phyloP scores from a whole-genome alignment of 1,139 yeast genomes.

The Blastobotrys buckinghamii region DNA sequence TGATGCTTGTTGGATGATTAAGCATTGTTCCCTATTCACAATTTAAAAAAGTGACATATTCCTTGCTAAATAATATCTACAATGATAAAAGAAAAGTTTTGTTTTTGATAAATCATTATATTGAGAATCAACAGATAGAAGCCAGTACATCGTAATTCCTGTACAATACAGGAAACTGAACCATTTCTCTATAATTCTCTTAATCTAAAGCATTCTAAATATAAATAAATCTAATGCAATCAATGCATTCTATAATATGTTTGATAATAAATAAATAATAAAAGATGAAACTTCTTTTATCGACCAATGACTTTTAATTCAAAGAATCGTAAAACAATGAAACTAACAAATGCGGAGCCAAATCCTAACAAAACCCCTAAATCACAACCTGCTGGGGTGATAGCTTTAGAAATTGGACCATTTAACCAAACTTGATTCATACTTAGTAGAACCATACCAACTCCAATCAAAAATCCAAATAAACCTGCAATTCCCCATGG shows the following conservation, averaged over 20 bases:
- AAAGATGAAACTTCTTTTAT: slow-evolving; percentile 5
- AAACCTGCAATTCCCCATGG: slow-evolving; percentile 78
- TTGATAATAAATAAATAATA: background rate
- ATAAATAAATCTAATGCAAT: no score
- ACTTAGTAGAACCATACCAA: slow-evolving; percentile 78
- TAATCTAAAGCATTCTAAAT: background rate
- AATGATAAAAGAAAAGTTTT: no score
- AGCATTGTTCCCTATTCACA: no score
- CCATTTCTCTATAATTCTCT: background rate
- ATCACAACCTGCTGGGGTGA: slow-evolving; percentile 85
- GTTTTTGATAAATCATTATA: no score
- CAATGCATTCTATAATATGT: no score
- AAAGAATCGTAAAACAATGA: slow-evolving; percentile 54
- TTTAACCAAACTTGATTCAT: slow-evolving; percentile 81
- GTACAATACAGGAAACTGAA: background rate
- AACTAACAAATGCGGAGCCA: slow-evolving; percentile 63
- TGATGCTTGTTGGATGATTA: no score
- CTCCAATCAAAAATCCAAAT: slow-evolving; percentile 75
- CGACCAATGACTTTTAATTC: slow-evolving; percentile 40
- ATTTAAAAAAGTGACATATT: no score
- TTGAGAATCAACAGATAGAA: no score
- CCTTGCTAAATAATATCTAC: no score
- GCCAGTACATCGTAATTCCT: slow-evolving; percentile 4
- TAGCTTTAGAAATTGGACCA: slow-evolving; percentile 58
- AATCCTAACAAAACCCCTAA: slow-evolving; percentile 79